These are phyloP conservation scores for Begonia peltatifolia DNA, from an alignment of 306 rosid species.

Conservation along the genomic window DNA sequence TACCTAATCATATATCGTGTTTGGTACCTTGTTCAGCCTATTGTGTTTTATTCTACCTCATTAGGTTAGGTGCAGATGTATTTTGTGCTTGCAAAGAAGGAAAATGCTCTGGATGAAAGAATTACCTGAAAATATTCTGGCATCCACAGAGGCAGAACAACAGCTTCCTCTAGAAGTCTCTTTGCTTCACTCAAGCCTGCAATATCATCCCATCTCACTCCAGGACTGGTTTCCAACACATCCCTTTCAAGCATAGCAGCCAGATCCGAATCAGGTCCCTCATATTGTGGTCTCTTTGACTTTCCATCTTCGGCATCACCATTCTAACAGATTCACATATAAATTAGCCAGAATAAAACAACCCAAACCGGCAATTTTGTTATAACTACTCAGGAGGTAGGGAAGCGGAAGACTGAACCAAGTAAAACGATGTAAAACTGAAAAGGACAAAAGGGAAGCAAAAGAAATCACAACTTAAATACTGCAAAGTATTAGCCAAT, in stretches of 20 bases:
- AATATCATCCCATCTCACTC: slow-evolving; percentile 99
- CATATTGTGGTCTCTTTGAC: slow-evolving; percentile 60
- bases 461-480: not conserved
- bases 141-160: slow-evolving; percentile 97
- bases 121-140: slow-evolving; percentile 93
- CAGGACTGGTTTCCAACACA: slow-evolving; percentile 88
- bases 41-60: too few species aligned
- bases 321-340: not conserved
- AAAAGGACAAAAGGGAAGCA: not conserved
- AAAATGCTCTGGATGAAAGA: not conserved
- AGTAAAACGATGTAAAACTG: not conserved
- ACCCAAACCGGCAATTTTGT: not conserved
- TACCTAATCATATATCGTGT: too few species aligned
- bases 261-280: slow-evolving; percentile 76
- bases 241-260: slow-evolving; percentile 99
- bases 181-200: slow-evolving; percentile 94
- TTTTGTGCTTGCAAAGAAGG: too few species aligned
- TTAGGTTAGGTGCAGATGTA: too few species aligned
- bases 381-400: not conserved
- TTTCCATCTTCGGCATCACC: slow-evolving; percentile 54
- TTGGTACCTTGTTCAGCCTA: too few species aligned
- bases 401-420: not conserved
- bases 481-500: not conserved
- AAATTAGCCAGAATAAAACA: not conserved
- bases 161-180: slow-evolving; percentile 97